These are phyloP conservation scores for Penicillium cinerascens DNA, from an alignment of 495 filamentous ascomycete genomes.

Conservation along the genomic window DNA sequence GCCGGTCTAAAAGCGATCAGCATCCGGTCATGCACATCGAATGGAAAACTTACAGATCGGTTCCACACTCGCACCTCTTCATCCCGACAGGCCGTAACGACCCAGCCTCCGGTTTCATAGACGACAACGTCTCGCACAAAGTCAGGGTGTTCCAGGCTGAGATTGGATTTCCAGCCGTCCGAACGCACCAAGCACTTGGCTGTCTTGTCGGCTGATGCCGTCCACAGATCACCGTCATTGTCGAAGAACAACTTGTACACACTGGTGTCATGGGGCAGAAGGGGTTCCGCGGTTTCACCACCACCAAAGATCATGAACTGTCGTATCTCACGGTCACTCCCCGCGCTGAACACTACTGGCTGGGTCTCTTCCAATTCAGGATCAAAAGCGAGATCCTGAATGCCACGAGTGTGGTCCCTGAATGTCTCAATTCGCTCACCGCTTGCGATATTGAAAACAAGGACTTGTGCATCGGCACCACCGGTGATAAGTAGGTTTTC, in stretches of 20 bases:
- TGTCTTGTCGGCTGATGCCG: conserved; percentile 81
- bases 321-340: conserved; percentile 81
- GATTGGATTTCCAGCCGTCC: conserved; percentile 64
- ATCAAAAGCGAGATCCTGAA: conserved; percentile 74
- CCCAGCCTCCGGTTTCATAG: conserved; percentile 68
- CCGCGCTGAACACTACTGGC: conserved; percentile 67
- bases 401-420: conserved; percentile 72
- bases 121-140: conserved; percentile 81
- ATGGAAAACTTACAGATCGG: conserved; percentile 43
- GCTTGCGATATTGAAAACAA: conserved; percentile 72
- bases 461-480: conserved; percentile 79
- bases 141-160: conserved; percentile 74
- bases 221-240: conserved; percentile 77
- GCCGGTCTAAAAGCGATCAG: conserved; percentile 49
- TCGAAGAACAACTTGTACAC: conserved; percentile 79
- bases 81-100: conserved; percentile 86
- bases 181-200: conserved; percentile 68
- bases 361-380: conserved; percentile 44
- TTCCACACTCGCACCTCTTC: conserved; percentile 94
- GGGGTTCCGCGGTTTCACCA: conserved; percentile 53
- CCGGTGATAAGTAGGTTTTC: conserved; percentile 76
- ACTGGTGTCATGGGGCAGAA: conserved; percentile 84
- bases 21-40: conserved; percentile 11
- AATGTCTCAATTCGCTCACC: conserved; percentile 68
- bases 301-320: conserved; percentile 44